Evolutionary conservation across 495 filamentous ascomycete genomes (phyloP).

Genomic region (Tuber magnatum): DNA sequence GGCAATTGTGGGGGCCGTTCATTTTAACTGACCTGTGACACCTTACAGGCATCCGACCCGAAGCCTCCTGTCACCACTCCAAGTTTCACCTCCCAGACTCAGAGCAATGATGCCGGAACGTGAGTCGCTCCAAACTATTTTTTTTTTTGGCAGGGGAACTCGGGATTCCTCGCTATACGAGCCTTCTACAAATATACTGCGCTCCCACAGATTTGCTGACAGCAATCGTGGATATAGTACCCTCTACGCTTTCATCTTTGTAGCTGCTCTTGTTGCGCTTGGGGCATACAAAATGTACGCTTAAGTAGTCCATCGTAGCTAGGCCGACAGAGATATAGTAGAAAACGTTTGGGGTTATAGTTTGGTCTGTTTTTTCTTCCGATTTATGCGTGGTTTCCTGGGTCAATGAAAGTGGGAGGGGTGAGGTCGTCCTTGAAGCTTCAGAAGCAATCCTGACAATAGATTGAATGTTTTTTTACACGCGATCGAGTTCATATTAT

Average conservation of each 20-base stretch:
- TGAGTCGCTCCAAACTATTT: neutral
- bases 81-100: slow-evolving; percentile 44
- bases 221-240: slow-evolving; percentile 48
- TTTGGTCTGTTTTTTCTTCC: slow-evolving; percentile 11
- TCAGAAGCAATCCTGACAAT: neutral
- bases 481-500: neutral
- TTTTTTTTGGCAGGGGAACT: neutral
- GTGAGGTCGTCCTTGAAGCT: neutral
- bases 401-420: neutral
- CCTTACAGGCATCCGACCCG: slow-evolving; percentile 72
- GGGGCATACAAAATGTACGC: slow-evolving; percentile 65
- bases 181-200: neutral
- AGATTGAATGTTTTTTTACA: neutral
- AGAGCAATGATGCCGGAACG: slow-evolving; percentile 23
- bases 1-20: slow-evolving; percentile 17
- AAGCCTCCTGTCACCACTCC: slow-evolving; percentile 43
- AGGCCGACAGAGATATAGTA: slow-evolving; percentile 6
- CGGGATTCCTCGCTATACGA: neutral
- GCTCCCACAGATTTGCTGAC: neutral
- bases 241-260: slow-evolving; percentile 71
- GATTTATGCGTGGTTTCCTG: neutral
- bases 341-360: neutral
- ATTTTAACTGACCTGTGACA: slow-evolving; percentile 12
- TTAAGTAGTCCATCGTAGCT: slow-evolving; percentile 26
- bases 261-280: slow-evolving; percentile 72